These are phyloP conservation scores for Boletellus dicymbophilus DNA, from an alignment of 1,284 basidiomycete genomes.

Conservation along the genomic window DNA sequence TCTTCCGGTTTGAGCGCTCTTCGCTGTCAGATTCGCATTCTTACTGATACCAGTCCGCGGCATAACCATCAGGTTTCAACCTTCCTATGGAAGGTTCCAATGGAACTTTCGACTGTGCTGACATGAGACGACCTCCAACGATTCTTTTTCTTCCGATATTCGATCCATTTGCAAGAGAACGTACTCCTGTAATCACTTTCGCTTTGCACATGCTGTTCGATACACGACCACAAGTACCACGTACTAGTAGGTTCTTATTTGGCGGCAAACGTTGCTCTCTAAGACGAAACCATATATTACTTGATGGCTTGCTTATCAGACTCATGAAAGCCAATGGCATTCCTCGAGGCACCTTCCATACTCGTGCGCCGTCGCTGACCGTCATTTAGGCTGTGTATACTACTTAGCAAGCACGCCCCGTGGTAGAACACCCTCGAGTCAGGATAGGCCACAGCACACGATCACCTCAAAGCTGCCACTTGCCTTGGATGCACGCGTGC, in stretches of 20 bases:
- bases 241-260: constrained; percentile 2
- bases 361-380: constrained; percentile 9
- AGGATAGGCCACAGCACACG: constrained; percentile 3
- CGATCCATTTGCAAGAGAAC: too few species aligned
- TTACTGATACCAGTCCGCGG: too few species aligned
- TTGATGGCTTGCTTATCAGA: background rate
- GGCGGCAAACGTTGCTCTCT: background rate
- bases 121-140: background rate
- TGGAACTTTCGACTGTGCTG: constrained; percentile 4
- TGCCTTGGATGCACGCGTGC: constrained; percentile 1
- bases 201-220: background rate
- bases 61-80: too few species aligned
- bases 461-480: constrained; percentile 19
- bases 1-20: too few species aligned
- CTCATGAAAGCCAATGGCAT: background rate
- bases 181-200: too few species aligned
- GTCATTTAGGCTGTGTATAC: constrained; percentile 16
- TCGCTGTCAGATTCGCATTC: too few species aligned
- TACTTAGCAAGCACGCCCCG: constrained; percentile 3
- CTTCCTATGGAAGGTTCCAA: constrained; percentile 18
- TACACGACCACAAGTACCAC: background rate
- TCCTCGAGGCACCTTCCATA: background rate
- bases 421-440: constrained; percentile 5
- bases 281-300: constrained; percentile 2
- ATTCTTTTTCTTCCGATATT: background rate